Evolutionary conservation across 495 filamentous ascomycete species (phyloP).

Genomic region (Podospora comata): DNA sequence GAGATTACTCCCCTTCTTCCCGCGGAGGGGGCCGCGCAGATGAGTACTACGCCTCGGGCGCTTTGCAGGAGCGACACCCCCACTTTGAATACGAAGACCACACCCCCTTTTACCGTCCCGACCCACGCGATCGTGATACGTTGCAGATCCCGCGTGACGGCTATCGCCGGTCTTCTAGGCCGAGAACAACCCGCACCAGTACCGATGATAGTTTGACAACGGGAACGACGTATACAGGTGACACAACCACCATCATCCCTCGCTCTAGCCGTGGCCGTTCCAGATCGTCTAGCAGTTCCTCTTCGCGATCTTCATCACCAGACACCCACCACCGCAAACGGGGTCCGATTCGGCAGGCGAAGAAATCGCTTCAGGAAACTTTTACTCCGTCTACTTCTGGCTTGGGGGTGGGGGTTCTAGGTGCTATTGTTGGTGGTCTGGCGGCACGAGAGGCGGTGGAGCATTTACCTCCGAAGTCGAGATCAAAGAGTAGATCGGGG

Average conservation of each 20-base stretch:
- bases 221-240: conserved; percentile 2
- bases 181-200: background rate
- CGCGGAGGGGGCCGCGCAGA: background rate
- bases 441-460: conserved; percentile 38
- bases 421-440: conserved; percentile 45
- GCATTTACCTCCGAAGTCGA: conserved; percentile 13
- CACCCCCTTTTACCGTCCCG: conserved; percentile 21
- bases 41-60: conserved; percentile 11
- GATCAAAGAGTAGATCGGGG: background rate
- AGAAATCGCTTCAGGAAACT: conserved; percentile 27
- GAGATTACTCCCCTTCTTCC: conserved; percentile 12
- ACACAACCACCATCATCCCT: conserved; percentile 5
- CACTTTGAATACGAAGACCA: conserved; percentile 14
- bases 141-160: background rate
- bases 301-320: background rate
- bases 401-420: conserved; percentile 42
- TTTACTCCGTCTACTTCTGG: conserved; percentile 42
- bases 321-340: background rate
- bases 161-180: conserved; percentile 3
- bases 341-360: conserved; percentile 29
- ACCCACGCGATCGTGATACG: conserved; percentile 5
- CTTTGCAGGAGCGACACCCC: conserved; percentile 4
- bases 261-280: background rate
- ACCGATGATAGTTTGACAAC: conserved; percentile 3
- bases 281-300: background rate